Conservation (phyloP, 208 protist species). For the Porcisia deanei region DNA sequence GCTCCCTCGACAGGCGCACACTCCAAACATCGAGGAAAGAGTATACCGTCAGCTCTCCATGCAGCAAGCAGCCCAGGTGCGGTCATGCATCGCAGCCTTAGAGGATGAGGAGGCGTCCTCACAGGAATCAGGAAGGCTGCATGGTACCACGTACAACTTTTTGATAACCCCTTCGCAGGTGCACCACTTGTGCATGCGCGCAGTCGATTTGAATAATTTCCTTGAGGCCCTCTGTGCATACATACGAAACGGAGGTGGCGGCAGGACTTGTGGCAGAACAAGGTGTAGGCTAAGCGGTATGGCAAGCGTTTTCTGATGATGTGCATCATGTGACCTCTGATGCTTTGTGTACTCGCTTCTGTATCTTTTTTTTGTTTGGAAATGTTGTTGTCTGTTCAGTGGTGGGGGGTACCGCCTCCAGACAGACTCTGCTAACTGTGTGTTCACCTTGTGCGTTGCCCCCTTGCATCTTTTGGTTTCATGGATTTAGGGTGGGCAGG, state of each 20-base stretch:
- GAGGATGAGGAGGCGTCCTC: slow-evolving; percentile 4
- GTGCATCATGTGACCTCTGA: background rate
- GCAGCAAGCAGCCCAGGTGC: slow-evolving; percentile 18
- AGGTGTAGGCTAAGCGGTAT: background rate
- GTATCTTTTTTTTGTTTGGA: background rate
- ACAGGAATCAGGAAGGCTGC: too few species aligned
- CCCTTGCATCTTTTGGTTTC: background rate
- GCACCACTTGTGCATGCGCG: slow-evolving; percentile 27
- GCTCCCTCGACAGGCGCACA: background rate
- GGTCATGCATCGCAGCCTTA: slow-evolving; percentile 12
- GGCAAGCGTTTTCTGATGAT: background rate
- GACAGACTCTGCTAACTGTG: too few species aligned
- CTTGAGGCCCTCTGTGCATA: slow-evolving; percentile 10
- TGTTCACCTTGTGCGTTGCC: background rate
- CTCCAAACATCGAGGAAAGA: background rate
- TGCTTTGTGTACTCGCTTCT: background rate
- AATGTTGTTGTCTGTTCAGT: too few species aligned
- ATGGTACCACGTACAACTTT: slow-evolving; percentile 11
- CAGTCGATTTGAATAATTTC: slow-evolving; percentile 7
- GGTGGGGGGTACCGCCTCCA: too few species aligned
- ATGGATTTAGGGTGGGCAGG: too few species aligned
- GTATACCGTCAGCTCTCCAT: slow-evolving; percentile 17
- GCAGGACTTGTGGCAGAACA: background rate
- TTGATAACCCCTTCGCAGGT: slow-evolving; percentile 18
- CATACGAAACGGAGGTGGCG: slow-evolving; percentile 2